Evolutionary conservation across 2,329 filamentous ascomycete genomes (phyloP).

Genomic region (Ophioceras dolichostomum): DNA sequence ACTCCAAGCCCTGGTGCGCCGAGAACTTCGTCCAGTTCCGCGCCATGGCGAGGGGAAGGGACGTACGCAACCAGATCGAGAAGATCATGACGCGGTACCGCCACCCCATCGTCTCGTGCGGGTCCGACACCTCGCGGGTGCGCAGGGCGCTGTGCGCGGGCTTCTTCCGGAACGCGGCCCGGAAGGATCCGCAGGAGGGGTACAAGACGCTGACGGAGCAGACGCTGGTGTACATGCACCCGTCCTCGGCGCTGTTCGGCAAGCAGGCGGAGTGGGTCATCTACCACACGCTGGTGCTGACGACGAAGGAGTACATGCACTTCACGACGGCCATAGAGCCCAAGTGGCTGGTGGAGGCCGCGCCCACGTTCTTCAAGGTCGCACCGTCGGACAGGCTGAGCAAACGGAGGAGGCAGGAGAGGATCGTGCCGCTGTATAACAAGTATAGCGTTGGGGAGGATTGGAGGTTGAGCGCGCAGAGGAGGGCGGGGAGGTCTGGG

Average conservation of each 20-base stretch:
- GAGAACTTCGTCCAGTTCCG: slow-evolving; percentile 96
- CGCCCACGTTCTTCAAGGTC: slow-evolving; percentile 98
- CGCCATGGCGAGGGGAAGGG: slow-evolving; percentile 77
- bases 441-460: slow-evolving; percentile 87
- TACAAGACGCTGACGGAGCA: slow-evolving; percentile 97
- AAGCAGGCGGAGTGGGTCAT: slow-evolving; percentile 96
- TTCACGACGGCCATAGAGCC: slow-evolving; percentile 87
- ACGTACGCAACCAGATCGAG: slow-evolving; percentile 83
- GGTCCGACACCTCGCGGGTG: slow-evolving; percentile 75
- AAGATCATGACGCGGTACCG: slow-evolving; percentile 91
- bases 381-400: slow-evolving; percentile 76
- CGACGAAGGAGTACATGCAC: slow-evolving; percentile 98
- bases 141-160: slow-evolving; percentile 82
- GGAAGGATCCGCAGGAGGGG: slow-evolving; percentile 91
- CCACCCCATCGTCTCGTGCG: slow-evolving; percentile 72
- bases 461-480: slow-evolving; percentile 85
- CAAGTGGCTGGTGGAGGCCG: slow-evolving; percentile 86
- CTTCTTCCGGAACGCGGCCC: slow-evolving; percentile 89
- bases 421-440: slow-evolving; percentile 92
- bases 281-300: slow-evolving; percentile 82
- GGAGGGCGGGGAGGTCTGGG: slow-evolving; percentile 70
- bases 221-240: slow-evolving; percentile 91
- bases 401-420: slow-evolving; percentile 86
- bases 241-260: slow-evolving; percentile 81
- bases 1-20: slow-evolving; percentile 82